Base-by-base conservation (phyloP, 768 basidiomycete species). In the Tremella mesenterica region DNA sequence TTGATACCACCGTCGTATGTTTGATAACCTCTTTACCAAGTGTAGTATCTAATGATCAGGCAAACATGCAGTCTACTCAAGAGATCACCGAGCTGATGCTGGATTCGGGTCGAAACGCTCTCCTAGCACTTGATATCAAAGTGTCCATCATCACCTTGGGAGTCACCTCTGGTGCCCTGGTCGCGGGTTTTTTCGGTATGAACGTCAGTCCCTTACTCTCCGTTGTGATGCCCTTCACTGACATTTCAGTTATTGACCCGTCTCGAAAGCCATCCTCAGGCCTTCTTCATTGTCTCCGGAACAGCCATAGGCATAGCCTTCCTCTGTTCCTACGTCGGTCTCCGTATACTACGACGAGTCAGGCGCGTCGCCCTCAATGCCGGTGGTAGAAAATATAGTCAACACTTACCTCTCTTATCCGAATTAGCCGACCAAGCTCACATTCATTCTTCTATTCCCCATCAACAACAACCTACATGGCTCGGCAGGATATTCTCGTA, bases 81-180 rank as follows among this genome's bases (percentile, higher is more conserved):
- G 93, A 97, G 75, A 96, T 97, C 49, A 88, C 93, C 1, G 93
- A 97, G 73, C 79, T 97, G 54, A 90, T 96, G 65, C 79, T 97
- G 34, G 93, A 97, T 72, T 86, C 91, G 44, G 95, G 95, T 75
- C 85, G 93, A 44, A 97, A 97, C 64, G 81, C 86, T 4, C 78
- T 97, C 14, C 78, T 97, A 20, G 88, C 88, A 43, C 80, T 97
- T 29, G 92, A 96, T 74, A 78, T 97, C 36, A 85, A 91, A 85
- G 83, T 95, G 12, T 92, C 90, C n/a, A 96, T 97, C 54, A 81
- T 82, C 30, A 97, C 93, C 0, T 82, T 96, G 76, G 93, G 93
- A 0, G 79, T 97, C 53, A 92, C 92, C 10, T 80, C 83, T 26
- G 91, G 92, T 2, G 89, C 92, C 14, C 77, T 96, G 30, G 76